phyloP scores from a whole-genome alignment of 805 yeast genomes.

The Ascoidea asiatica region DNA sequence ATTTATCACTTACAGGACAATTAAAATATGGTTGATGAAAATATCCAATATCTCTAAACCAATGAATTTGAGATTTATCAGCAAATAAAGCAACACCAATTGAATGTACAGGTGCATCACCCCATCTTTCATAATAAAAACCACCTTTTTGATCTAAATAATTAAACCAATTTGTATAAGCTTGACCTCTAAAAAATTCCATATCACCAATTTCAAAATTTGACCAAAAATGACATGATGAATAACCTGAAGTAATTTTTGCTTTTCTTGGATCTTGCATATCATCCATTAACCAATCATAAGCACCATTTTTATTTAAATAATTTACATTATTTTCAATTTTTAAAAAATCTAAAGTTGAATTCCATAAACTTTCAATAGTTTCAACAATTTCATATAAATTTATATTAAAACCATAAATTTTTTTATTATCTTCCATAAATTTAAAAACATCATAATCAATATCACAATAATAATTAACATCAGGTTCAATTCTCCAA shows the following conservation, averaged over 20 bases:
- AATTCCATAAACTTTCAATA: slow-evolving; percentile 44
- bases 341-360: slow-evolving; percentile 32
- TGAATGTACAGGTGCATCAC: slow-evolving; percentile 85
- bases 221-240: slow-evolving; percentile 79
- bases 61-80: slow-evolving; percentile 56
- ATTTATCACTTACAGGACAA: slow-evolving; percentile 52
- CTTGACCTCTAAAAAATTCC: slow-evolving; percentile 64
- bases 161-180: slow-evolving; percentile 53
- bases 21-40: slow-evolving; percentile 62
- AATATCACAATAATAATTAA: slow-evolving; percentile 42
- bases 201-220: slow-evolving; percentile 77
- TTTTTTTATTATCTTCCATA: slow-evolving; percentile 41
- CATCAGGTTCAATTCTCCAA: slow-evolving; percentile 62
- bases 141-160: slow-evolving; percentile 63
- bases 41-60: slow-evolving; percentile 83
- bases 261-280: slow-evolving; percentile 40
- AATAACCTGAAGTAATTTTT: slow-evolving; percentile 29
- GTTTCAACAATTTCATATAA: slow-evolving; percentile 49
- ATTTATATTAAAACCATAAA: slow-evolving; percentile 51
- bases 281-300: slow-evolving; percentile 37
- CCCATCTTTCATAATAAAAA: slow-evolving; percentile 87
- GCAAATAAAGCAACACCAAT: slow-evolving; percentile 62
- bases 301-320: slow-evolving; percentile 38
- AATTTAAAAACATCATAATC: slow-evolving; percentile 57
- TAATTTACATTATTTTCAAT: slow-evolving; percentile 37